Percentiles rank a stretch among this genome's conserved stretches.
phyloP scores from a whole-genome alignment of 345 rosid genomes.

The Lepidium sativum region DNA sequence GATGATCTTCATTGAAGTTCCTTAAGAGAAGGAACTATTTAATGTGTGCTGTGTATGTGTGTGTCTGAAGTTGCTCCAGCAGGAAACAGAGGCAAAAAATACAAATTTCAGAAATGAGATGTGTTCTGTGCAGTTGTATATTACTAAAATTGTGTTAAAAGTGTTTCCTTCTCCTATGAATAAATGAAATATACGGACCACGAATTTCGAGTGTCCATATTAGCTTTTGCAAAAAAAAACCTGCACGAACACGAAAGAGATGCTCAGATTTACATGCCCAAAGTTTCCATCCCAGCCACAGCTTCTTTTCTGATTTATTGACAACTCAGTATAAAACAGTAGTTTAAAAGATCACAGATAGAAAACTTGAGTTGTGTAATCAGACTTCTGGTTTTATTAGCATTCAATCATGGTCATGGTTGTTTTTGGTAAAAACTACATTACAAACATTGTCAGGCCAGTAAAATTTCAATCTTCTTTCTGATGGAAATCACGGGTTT shows the following conservation, averaged over 20 bases:
- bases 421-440: conserved; percentile 18
- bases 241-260: conserved; percentile 94
- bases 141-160: conserved; percentile 12
- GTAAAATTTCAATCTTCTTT: conserved; percentile 33
- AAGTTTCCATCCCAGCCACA: conserved; percentile 25
- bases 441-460: conserved; percentile 23
- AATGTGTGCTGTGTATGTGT: neutral
- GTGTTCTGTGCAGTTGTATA: neutral
- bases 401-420: conserved; percentile 15
- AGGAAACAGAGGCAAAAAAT: neutral
- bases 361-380: conserved; percentile 2
- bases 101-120: conserved; percentile 10
- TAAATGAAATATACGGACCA: conserved; percentile 55
- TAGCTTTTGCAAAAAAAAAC: conserved; percentile 90
- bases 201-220: conserved; percentile 51
- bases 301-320: conserved; percentile 18
- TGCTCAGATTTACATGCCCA: conserved; percentile 60
- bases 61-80: conserved; percentile 7
- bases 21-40: neutral
- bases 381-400: conserved; percentile 15
- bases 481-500: conserved; percentile 94
- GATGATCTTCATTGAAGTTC: neutral
- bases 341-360: neutral
- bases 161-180: conserved; percentile 26
- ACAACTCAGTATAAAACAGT: conserved; percentile 16